Evolutionary conservation across 1,139 yeast genomes (phyloP).

Genomic region (Saccharomyces hybrid): DNA sequence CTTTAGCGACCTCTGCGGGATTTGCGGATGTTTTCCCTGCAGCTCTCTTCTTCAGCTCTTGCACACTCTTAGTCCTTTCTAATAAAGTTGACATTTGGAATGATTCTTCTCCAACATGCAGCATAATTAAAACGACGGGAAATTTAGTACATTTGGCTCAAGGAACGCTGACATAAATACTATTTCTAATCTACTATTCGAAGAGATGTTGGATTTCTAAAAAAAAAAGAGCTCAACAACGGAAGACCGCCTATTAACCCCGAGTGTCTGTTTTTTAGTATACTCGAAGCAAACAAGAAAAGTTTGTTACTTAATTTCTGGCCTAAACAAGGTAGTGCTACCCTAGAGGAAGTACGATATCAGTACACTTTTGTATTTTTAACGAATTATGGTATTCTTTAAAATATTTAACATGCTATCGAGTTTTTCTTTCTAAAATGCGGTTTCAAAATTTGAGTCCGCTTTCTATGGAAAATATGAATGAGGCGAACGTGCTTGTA

Average conservation of each 20-base stretch:
- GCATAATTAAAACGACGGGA: neutral
- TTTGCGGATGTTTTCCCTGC: neutral
- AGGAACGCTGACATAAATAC: neutral
- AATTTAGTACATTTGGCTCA: neutral
- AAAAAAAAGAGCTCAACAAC: constrained; percentile 1
- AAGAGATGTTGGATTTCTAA: neutral
- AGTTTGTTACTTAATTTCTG: neutral
- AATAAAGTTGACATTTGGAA: neutral
- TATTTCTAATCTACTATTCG: neutral
- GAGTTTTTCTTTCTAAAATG: neutral
- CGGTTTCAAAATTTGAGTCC: constrained; percentile 1
- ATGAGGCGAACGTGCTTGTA: neutral
- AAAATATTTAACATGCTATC: neutral
- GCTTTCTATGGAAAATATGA: neutral
- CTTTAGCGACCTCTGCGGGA: constrained; percentile 4
- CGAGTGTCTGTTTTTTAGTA: neutral
- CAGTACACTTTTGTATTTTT: neutral
- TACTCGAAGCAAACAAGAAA: neutral
- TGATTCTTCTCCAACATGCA: neutral
- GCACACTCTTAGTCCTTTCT: neutral
- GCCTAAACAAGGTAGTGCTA: neutral
- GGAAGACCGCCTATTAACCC: constrained; percentile 1
- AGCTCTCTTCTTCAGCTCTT: neutral
- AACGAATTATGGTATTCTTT: neutral
- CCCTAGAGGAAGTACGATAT: neutral